Evolutionary conservation across 129 eudicot species (phyloP).

Genomic region (Flaveria brownii): DNA sequence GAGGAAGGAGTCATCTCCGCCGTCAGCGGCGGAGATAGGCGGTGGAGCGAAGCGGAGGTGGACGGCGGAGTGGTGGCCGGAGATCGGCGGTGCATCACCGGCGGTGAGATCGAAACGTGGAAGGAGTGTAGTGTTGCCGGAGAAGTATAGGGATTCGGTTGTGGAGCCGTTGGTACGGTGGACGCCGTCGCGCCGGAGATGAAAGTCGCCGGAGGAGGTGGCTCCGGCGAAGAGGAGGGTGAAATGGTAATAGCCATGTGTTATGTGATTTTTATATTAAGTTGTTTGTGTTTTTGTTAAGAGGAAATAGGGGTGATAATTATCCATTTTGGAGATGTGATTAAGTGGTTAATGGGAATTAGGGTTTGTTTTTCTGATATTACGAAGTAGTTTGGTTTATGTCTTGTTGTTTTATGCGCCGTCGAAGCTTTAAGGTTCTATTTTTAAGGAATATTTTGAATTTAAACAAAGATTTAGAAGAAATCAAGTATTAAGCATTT

Average conservation of each 20-base stretch:
- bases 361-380: neutral
- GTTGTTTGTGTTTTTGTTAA: neutral
- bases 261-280: neutral
- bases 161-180: constrained; percentile 40
- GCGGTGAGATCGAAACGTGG: constrained; percentile 52
- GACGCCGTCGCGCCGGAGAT: constrained; percentile 21
- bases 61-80: constrained; percentile 28
- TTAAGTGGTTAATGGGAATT: neutral
- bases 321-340: neutral
- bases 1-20: neutral
- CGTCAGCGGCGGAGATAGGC: neutral
- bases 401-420: neutral
- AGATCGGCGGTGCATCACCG: constrained; percentile 29
- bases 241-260: constrained; percentile 17
- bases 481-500: too few species aligned
- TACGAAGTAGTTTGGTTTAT: constrained; percentile 1
- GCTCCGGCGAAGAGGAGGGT: constrained; percentile 29
- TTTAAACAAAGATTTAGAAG: too few species aligned
- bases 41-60: constrained; percentile 26
- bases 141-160: constrained; percentile 47
- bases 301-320: neutral
- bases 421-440: neutral
- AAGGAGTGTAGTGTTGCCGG: constrained; percentile 44
- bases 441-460: too few species aligned
- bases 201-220: neutral